These are phyloP conservation scores for Betula pendula DNA, from an alignment of 306 rosid genomes.

Conservation along the genomic window DNA sequence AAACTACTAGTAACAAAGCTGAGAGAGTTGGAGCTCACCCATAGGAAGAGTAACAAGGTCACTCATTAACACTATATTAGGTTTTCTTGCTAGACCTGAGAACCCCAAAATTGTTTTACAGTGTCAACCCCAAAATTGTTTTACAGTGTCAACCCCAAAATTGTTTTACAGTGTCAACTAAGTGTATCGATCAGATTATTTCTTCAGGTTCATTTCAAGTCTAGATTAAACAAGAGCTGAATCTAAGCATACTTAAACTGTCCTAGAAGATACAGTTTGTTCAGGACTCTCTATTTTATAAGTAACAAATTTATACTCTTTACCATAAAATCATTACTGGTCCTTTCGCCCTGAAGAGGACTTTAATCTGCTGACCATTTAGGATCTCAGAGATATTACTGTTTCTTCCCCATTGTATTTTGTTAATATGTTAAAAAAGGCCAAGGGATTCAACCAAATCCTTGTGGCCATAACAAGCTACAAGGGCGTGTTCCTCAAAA, in stretches of 20 bases:
- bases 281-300: neutral
- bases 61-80: neutral
- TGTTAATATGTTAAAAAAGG: neutral
- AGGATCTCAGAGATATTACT: neutral
- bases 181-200: neutral
- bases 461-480: slow-evolving; percentile 8
- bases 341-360: neutral
- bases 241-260: neutral
- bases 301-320: neutral
- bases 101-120: neutral
- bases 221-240: neutral
- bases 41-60: neutral
- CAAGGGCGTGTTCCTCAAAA: neutral
- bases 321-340: neutral
- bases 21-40: too few species aligned
- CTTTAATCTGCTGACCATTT: neutral
- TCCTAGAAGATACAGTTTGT: neutral
- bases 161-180: neutral
- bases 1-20: too few species aligned
- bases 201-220: neutral
- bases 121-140: too few species aligned
- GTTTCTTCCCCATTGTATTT: neutral
- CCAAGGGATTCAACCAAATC: neutral
- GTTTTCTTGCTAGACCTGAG: neutral
- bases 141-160: too few species aligned